Conservation (phyloP, 108 stramenopile species). For the Conticribra weissflogii region DNA sequence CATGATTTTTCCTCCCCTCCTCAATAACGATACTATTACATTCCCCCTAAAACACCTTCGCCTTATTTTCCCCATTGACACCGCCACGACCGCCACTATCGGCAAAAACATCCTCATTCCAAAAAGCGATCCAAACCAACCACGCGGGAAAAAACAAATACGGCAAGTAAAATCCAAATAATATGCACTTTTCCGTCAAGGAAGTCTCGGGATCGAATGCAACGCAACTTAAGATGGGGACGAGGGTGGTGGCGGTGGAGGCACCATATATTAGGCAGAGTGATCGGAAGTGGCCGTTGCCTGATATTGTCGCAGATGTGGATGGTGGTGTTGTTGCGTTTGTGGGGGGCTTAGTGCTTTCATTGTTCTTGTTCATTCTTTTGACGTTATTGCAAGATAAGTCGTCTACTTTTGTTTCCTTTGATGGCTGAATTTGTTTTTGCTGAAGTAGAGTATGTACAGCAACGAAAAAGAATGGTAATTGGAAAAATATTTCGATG, state of each 20-base stretch:
- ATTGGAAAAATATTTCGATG: slow-evolving; percentile 73
- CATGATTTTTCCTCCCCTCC: too few relatives aligned
- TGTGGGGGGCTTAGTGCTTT: too few relatives aligned
- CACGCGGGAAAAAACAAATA: slow-evolving; percentile 77
- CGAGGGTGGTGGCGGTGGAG: slow-evolving; percentile 78
- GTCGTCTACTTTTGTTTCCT: too few relatives aligned
- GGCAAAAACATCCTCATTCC: slow-evolving; percentile 31
- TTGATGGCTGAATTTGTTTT: too few relatives aligned
- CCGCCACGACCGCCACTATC: too few relatives aligned
- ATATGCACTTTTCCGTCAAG: slow-evolving; percentile 47
- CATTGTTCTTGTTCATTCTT: neutral
- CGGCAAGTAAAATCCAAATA: slow-evolving; percentile 67
- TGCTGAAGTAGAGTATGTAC: slow-evolving; percentile 39
- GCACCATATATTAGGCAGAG: slow-evolving; percentile 61
- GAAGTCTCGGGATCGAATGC: slow-evolving; percentile 40
- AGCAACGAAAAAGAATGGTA: slow-evolving; percentile 85
- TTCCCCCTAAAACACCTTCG: too few relatives aligned
- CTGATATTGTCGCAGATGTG: slow-evolving; percentile 19
- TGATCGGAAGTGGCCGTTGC: slow-evolving; percentile 50
- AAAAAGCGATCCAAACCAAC: slow-evolving; percentile 53
- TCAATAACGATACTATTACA: too few relatives aligned
- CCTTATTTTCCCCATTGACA: too few relatives aligned
- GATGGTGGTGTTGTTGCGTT: too few relatives aligned
- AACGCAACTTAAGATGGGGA: slow-evolving; percentile 70
- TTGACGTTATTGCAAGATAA: neutral